Base-by-base conservation (phyloP, 257 asterid genomes). In the Nicotiana noctiflora region DNA sequence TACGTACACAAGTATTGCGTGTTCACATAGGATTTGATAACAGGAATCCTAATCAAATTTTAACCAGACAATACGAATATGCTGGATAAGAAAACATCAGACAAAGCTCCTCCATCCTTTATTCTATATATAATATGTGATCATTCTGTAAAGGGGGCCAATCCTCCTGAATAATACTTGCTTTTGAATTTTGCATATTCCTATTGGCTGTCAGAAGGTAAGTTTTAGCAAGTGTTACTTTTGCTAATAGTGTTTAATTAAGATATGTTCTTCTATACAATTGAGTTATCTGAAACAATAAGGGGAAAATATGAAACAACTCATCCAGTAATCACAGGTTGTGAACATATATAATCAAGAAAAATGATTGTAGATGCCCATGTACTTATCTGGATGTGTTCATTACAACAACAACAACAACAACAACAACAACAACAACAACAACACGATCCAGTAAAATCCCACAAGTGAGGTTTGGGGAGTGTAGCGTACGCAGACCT, bases 141-240 rank as follows among this genome's bases (percentile, higher is more conserved):
- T n/a, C n/a, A n/a, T n/a, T n/a, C n/a, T n/a, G n/a, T n/a, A n/a
- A n/a, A n/a, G n/a, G n/a, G n/a, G n/a, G n/a, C n/a, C n/a, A n/a
- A n/a, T n/a, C n/a, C n/a, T n/a, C n/a, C n/a, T n/a, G n/a, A 87
- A 91, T 88, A 83, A 90, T 88, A 85, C 86, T 82, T 49, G 80
- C 80, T 90, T 85, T 90, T 88, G 83, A 83, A 84, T 59, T 82
- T 59, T 31, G 86, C 56, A 84, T 84, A 87, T 87, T 84, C 89
- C 79, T n/a, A 19, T 55, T 29, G 53, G 70, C 46, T 15, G 46
- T 62, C 82, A 77, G 55, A 55, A 77, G 81, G 70, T 31, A 77
- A 61, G 51, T 19, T 77, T 66, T 34, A 77, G 81, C 70, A 32
- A 21, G 61, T 46, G 60, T 12, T 74, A 46, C 25, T 77, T 55